A percentile compares a stretch with the other conserved stretches of the same genome.
Conservation (phyloP, 176 grass and related monocot species). For the Carex kokanica region DNA sequence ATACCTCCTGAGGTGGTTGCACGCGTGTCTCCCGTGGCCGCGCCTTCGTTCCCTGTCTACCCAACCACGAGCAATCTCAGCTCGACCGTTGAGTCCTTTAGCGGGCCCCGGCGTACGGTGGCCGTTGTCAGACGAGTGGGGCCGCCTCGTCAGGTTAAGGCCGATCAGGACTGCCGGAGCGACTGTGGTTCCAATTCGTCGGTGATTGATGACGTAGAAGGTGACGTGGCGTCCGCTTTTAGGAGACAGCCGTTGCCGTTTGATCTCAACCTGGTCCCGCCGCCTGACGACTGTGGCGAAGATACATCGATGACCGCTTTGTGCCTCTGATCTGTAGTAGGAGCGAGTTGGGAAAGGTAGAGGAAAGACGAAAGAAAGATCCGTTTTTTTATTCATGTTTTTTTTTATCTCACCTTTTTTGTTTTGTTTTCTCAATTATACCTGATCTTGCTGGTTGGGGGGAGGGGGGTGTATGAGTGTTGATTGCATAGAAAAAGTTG, state of each 20-base stretch:
- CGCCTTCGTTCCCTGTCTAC: constrained; percentile 7
- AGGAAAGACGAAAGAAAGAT: neutral
- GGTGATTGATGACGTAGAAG: constrained; percentile 14
- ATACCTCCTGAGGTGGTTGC: neutral
- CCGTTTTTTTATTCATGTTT: constrained; percentile 2
- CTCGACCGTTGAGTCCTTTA: constrained; percentile 17
- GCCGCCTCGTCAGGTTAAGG: neutral
- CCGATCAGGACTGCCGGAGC: constrained; percentile 20
- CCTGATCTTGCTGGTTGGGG: constrained; percentile 5
- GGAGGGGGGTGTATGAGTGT: neutral
- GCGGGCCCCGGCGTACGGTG: constrained; percentile 8
- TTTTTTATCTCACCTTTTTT: neutral
- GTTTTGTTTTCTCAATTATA: neutral
- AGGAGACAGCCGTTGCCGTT: neutral
- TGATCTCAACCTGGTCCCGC: constrained; percentile 17
- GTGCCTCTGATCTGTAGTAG: constrained; percentile 1
- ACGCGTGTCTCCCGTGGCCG: neutral
- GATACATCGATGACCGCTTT: neutral
- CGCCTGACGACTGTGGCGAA: neutral
- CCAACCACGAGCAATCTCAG: constrained; percentile 27
- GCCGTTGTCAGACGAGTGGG: neutral
- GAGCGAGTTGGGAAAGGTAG: neutral
- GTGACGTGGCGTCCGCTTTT: constrained; percentile 17
- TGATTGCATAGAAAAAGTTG: constrained; percentile 12
- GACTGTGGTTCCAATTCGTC: constrained; percentile 26